Base-by-base conservation (phyloP, 1,284 basidiomycete species). In the Tylopilus sp. region DNA sequence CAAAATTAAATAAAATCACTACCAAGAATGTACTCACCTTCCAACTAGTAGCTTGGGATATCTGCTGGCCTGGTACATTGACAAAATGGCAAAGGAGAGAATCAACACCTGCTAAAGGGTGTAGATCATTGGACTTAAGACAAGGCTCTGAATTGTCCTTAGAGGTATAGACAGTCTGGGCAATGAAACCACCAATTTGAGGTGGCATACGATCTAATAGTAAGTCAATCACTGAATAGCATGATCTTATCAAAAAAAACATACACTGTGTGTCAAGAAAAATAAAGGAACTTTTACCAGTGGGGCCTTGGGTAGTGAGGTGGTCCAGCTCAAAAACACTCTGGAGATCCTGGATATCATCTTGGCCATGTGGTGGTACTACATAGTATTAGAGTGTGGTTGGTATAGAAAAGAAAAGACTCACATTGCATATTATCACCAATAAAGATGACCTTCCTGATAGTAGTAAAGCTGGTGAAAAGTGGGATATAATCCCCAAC, bases 141-240 rank as follows among this genome's bases (percentile, higher is more conserved):
- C 53, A 44, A 1, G 60, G 28, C 4, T 51, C 35, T 44, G 35
- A 15, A 23, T 46, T 25, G 21, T 44, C 29, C 51, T 75, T 55
- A 18, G 61, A 51, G 21, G 81, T 68, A 70, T 90, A 90, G 5
- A 90, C 72, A 50, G 71, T 69, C 40, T 74, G 58, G 23, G 86
- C 89, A 41, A 90, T 84, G 46, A 86, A 82, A 6, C 73, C 55
- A n/a, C 86, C 86, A 71, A 89, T 81, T 54, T 85, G 77, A 36
- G 78, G 75, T 48, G 88, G 87, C 85, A 90, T 88, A 2, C 88
- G 80, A 56, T 89, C 87, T 84, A 48, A 48, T 3, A 11, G 7
- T 25, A 28, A 13, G 30, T 65, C 2, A 55, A 34, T 9, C 7
- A 45, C 13, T 35, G 1, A 12, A 31, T 10, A 16, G 0, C 12